Evolutionary conservation across 2,329 filamentous ascomycete genomes (phyloP).

Genomic region (Thermochaetoides dissita): DNA sequence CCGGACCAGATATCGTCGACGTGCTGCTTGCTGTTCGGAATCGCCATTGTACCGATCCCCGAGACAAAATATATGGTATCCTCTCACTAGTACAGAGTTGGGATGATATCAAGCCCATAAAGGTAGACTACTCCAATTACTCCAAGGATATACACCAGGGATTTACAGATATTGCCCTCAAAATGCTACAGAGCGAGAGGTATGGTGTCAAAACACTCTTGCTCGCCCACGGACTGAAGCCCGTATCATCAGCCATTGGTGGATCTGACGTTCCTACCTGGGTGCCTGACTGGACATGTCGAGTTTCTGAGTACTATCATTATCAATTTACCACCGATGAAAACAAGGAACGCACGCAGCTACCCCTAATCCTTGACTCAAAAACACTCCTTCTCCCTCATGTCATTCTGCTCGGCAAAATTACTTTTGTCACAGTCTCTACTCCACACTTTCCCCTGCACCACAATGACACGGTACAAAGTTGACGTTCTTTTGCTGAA

Average conservation of each 20-base stretch:
- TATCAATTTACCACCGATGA: background rate
- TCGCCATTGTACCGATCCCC: background rate
- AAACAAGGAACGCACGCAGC: too few species aligned
- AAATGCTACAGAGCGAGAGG: background rate
- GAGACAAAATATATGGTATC: slow-evolving; percentile 1
- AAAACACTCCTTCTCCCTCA: background rate
- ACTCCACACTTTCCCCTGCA: background rate
- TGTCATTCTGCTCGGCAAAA: background rate
- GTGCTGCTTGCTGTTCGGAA: background rate
- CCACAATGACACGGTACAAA: background rate
- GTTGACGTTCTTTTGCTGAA: background rate
- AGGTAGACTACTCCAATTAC: background rate
- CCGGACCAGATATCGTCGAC: background rate
- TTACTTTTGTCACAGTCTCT: background rate
- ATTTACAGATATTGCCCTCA: background rate
- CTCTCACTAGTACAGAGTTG: background rate
- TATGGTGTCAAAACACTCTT: background rate
- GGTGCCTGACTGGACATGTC: background rate
- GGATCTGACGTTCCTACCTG: background rate
- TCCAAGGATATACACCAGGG: background rate
- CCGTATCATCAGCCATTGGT: background rate
- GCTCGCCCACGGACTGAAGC: background rate
- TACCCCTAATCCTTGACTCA: background rate
- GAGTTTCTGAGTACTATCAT: background rate
- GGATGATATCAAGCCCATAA: background rate